phyloP scores from a whole-genome alignment of 148 eudicot species.

The Spergularia bocconei region DNA sequence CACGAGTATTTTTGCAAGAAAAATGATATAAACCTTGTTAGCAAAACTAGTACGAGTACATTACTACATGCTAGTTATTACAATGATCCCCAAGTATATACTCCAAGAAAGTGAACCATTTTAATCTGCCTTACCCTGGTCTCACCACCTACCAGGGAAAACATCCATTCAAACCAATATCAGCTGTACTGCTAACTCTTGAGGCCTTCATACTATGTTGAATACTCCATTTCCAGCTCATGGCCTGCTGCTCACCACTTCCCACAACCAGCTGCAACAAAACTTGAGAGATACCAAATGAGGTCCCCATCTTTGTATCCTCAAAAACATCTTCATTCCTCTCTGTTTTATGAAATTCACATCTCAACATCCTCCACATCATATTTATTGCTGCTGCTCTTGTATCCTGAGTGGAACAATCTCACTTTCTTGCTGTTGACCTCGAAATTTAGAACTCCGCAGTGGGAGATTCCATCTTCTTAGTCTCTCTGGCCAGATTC shows the following conservation, averaged over 20 bases:
- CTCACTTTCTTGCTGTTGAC: constrained; percentile 75
- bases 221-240: background rate
- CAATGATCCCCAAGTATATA: background rate
- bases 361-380: background rate
- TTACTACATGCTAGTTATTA: background rate
- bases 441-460: constrained; percentile 47
- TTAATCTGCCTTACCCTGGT: background rate
- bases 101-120: background rate
- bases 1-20: too few species aligned
- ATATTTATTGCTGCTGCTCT: constrained; percentile 46
- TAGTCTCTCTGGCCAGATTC: constrained; percentile 69
- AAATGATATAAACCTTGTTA: too few species aligned
- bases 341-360: constrained; percentile 12
- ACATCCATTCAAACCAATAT: background rate
- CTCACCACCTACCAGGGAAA: constrained; percentile 3
- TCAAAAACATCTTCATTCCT: background rate
- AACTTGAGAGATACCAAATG: background rate
- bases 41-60: too few species aligned
- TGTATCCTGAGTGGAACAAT: constrained; percentile 53
- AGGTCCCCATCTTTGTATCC: constrained; percentile 6
- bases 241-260: background rate
- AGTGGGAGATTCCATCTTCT: constrained; percentile 56
- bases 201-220: background rate
- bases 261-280: background rate
- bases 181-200: background rate